Percentiles rank a stretch among this genome's conserved stretches.
Evolutionary conservation across 768 basidiomycete species (phyloP).

Genomic region (Jaapia argillacea): DNA sequence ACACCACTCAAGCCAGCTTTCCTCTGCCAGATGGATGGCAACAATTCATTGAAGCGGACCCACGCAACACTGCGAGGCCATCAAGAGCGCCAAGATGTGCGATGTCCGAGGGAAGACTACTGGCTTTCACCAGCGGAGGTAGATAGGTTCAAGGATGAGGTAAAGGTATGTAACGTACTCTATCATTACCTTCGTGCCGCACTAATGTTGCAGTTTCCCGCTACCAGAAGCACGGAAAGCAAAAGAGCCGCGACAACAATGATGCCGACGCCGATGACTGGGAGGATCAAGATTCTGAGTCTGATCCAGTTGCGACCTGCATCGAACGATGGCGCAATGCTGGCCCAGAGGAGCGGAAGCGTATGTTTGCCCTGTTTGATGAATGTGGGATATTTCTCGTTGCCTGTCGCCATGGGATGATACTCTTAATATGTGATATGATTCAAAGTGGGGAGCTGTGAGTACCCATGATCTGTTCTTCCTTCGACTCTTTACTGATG

Average conservation of each 20-base stretch:
- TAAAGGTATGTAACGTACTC: conserved; percentile 4
- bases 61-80: not conserved
- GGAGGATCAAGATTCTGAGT: not conserved
- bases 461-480: conserved; percentile 2
- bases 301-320: conserved; percentile 5
- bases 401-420: conserved; percentile 13
- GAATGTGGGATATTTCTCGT: conserved; percentile 13
- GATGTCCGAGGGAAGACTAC: not conserved
- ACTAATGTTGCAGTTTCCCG: not conserved
- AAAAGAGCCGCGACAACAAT: not conserved
- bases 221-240: not conserved
- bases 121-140: not conserved
- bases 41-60: conserved; percentile 9
- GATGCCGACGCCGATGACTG: not conserved
- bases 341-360: conserved; percentile 9
- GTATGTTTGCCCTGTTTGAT: conserved; percentile 12
- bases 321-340: conserved; percentile 11
- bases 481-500: not conserved
- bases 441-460: conserved; percentile 17
- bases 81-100: not conserved
- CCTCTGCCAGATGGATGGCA: conserved; percentile 13
- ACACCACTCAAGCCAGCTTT: conserved; percentile 6
- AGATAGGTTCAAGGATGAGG: conserved; percentile 13
- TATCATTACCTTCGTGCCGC: not conserved
- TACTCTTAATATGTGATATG: conserved; percentile 15